Percentiles rank a stretch among this genome's conserved stretches.
Conservation (phyloP, 2,329 filamentous ascomycete genomes). For the Zopfia rhizophila region DNA sequence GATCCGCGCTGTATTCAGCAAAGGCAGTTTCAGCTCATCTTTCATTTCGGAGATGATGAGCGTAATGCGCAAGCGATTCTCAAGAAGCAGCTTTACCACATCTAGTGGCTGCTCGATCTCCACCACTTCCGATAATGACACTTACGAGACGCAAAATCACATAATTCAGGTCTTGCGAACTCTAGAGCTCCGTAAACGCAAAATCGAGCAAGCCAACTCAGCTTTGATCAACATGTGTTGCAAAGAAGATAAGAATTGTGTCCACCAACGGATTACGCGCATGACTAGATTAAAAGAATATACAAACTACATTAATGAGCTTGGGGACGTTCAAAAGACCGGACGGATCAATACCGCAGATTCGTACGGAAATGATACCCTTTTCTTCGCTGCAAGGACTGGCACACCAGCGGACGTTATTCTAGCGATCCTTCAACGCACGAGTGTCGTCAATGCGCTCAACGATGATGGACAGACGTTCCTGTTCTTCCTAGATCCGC, state of each 20-base stretch:
- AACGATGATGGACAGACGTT: conserved; percentile 7
- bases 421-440: background rate
- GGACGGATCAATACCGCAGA: background rate
- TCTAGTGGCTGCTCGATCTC: background rate
- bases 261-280: conserved; percentile 3
- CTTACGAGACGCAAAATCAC: background rate
- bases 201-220: background rate
- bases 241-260: background rate
- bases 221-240: conserved; percentile 1
- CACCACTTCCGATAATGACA: background rate
- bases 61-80: background rate
- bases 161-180: no score
- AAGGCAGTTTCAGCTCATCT: conserved; percentile 7
- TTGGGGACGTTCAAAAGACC: background rate
- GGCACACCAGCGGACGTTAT: conserved; percentile 1
- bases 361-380: background rate
- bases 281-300: background rate
- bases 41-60: conserved; percentile 2
- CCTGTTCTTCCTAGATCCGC: conserved; percentile 6
- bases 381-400: conserved; percentile 3
- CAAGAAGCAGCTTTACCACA: conserved; percentile 3
- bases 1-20: background rate
- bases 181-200: no score
- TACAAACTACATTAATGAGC: background rate
- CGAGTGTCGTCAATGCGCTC: background rate